Conservation (phyloP, 2,329 filamentous ascomycete genomes). For the Samsoniella hepiali region DNA sequence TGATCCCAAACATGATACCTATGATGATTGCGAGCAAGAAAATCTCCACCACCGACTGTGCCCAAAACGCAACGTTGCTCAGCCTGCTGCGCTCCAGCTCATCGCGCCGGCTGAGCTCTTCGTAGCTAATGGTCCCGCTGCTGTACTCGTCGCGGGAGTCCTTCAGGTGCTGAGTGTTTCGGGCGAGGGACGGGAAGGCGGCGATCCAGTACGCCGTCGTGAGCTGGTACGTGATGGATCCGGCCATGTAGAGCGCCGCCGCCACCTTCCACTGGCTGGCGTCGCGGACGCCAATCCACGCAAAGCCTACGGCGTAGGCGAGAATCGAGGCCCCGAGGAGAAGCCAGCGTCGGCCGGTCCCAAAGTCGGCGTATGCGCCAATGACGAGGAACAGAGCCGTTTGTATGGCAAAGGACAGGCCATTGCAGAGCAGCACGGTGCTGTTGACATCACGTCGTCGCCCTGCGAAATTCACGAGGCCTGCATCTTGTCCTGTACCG, state of each 20-base stretch:
- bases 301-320: conserved; percentile 62
- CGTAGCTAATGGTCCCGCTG: conserved; percentile 48
- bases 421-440: conserved; percentile 62
- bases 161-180: conserved; percentile 32
- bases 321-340: conserved; percentile 57
- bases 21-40: conserved; percentile 61
- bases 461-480: conserved; percentile 43
- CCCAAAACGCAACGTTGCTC: conserved; percentile 61
- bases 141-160: conserved; percentile 31
- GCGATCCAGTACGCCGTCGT: conserved; percentile 67
- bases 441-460: conserved; percentile 56
- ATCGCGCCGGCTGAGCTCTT: conserved; percentile 59
- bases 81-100: conserved; percentile 61
- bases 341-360: conserved; percentile 60
- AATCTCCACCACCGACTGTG: conserved; percentile 61
- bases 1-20: conserved; percentile 57
- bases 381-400: conserved; percentile 52
- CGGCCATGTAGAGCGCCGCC: conserved; percentile 62
- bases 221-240: conserved; percentile 63
- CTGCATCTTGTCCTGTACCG: conserved; percentile 43
- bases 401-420: conserved; percentile 65
- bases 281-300: conserved; percentile 62
- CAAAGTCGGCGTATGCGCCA: conserved; percentile 59
- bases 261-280: conserved; percentile 57
- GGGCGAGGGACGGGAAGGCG: conserved; percentile 42